Conservation (phyloP, 345 rosid species). For the Theobroma cacao region DNA sequence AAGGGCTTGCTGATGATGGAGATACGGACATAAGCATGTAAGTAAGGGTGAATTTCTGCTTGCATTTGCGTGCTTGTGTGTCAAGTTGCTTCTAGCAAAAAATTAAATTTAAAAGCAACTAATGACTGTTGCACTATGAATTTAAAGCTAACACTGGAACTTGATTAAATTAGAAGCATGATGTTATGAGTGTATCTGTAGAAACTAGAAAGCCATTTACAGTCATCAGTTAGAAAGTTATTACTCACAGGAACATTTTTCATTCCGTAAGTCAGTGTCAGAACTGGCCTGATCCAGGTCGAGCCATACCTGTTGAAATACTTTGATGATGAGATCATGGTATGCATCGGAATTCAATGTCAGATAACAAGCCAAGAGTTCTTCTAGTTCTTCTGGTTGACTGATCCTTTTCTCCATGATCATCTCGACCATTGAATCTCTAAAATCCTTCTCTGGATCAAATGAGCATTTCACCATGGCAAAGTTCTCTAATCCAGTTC, state of each 20-base stretch:
- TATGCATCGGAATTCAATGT: slow-evolving; percentile 64
- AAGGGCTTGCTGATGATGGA: background rate
- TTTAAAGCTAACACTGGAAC: background rate
- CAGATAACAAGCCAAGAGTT: slow-evolving; percentile 83
- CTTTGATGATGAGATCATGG: slow-evolving; percentile 85
- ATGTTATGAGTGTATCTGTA: background rate
- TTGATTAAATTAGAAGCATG: background rate
- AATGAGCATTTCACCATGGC: slow-evolving; percentile 72
- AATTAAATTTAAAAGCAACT: background rate
- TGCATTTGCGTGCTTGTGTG: background rate
- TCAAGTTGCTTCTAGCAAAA: background rate
- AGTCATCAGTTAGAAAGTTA: background rate
- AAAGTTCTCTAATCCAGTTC: slow-evolving; percentile 48
- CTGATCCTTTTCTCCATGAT: slow-evolving; percentile 60
- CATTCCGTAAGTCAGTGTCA: slow-evolving; percentile 24
- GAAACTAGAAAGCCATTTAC: slow-evolving; percentile 15
- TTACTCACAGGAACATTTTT: slow-evolving; percentile 16
- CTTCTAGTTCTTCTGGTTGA: slow-evolving; percentile 67
- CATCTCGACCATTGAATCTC: slow-evolving; percentile 94
- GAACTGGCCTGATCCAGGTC: slow-evolving; percentile 40
- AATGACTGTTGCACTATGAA: background rate
- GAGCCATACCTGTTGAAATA: slow-evolving; percentile 73
- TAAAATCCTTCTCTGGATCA: slow-evolving; percentile 75
- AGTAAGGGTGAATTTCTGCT: background rate
- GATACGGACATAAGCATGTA: background rate